Evolutionary conservation across 352 stramenopile genomes (phyloP).

Genomic region (Phytophthora palmivora): DNA sequence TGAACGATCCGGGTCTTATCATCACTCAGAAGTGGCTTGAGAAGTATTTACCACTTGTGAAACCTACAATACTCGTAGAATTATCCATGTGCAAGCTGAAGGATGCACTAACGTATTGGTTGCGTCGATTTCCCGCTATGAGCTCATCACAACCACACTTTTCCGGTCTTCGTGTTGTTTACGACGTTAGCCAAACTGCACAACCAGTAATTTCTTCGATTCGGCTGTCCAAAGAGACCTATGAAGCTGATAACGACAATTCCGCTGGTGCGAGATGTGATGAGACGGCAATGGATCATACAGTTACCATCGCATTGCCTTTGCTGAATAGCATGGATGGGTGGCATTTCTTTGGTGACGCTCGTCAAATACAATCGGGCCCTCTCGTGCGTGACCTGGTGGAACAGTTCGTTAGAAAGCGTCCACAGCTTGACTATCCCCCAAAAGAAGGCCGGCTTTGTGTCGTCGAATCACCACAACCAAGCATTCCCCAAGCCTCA

Average conservation of each 20-base stretch:
- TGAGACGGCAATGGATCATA: slow-evolving; percentile 11
- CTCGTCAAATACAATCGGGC: slow-evolving; percentile 19
- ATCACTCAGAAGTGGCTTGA: slow-evolving; percentile 74
- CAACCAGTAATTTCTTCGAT: slow-evolving; percentile 44
- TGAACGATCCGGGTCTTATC: slow-evolving; percentile 55
- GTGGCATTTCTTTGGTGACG: slow-evolving; percentile 44
- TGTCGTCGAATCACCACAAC: slow-evolving; percentile 24
- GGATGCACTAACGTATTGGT: slow-evolving; percentile 64
- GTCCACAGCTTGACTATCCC: slow-evolving; percentile 31
- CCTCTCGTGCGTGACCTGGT: slow-evolving; percentile 46
- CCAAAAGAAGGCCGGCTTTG: slow-evolving; percentile 30
- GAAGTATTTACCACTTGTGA: slow-evolving; percentile 70
- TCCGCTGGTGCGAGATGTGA: not conserved
- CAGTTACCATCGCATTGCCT: slow-evolving; percentile 43
- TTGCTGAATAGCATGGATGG: slow-evolving; percentile 33
- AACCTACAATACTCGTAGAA: slow-evolving; percentile 59
- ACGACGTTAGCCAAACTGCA: slow-evolving; percentile 31
- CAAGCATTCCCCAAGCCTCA: slow-evolving; percentile 4
- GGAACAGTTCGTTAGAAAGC: slow-evolving; percentile 34
- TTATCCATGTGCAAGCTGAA: slow-evolving; percentile 56
- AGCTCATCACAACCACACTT: slow-evolving; percentile 82
- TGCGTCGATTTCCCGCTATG: slow-evolving; percentile 63
- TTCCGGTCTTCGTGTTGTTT: slow-evolving; percentile 56
- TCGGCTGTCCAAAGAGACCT: slow-evolving; percentile 26
- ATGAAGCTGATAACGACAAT: slow-evolving; percentile 12